Base-by-base conservation (phyloP, 1,284 basidiomycete species). In the Moesziomyces antarcticus region DNA sequence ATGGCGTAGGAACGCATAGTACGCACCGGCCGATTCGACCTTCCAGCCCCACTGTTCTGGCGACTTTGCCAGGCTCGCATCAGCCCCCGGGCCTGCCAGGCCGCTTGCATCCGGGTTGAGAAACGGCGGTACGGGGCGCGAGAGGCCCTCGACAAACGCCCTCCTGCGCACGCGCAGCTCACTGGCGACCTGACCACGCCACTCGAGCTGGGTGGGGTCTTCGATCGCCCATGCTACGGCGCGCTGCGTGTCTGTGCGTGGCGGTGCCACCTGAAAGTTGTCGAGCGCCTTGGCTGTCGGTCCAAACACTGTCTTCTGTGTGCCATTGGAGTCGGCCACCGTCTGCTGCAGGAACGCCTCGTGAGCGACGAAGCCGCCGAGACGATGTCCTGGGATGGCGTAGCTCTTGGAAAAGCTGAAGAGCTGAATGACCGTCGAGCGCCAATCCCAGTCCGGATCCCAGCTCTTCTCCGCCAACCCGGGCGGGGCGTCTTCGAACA, bases 301-400 rank as follows among this genome's bases (percentile, higher is more conserved):
- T 3, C 79, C 79, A 33, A 77, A 78, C 10, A 48, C n/a, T 33
- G 59, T 47, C 24, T 47, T 78, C 14, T 89, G 85, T 6, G 85
- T 71, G 0, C 62, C 73, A 1, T 25, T 13, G 0, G 30, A 49
- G n/a, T 61, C 56, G 8, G 43, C 51, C 20, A 40, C 42, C 22
- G 24, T 49, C 21, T 66, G 69, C 47, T 70, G 59, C 9, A 92
- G 85, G 51, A 94, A 85, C 0, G 83, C 74, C 0, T 90, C 88
- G 0, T 89, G 88, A 0, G 90, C 90, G n/a, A 90, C 88, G 64
- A 94, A 88, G 5, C 88, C 88, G 1, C 93, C 93, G 1, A 95
- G 87, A 16, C 93, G 89, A 83, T 93, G 91, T 0, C 93, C 93
- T 0, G 93, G 93, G 45, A 96, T 89, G 57, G 90, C 89, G 84